Evolutionary conservation across 345 rosid species (phyloP).

Genomic region (Syzygium jambos): DNA sequence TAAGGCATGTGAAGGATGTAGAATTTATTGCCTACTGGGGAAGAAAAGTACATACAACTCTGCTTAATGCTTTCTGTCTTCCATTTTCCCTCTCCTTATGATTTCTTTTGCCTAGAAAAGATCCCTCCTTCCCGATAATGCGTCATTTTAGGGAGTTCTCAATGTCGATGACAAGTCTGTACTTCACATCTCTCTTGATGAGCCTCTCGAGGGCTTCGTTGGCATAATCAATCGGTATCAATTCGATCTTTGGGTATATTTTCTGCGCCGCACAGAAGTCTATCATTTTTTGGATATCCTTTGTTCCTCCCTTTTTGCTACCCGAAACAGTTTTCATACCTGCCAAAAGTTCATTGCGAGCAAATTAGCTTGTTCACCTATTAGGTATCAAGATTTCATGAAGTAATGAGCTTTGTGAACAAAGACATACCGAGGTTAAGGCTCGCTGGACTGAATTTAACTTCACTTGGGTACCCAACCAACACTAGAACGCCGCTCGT

Average conservation of each 20-base stretch:
- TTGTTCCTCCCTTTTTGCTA: conserved; percentile 67
- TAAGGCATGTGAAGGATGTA: background rate
- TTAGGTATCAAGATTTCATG: background rate
- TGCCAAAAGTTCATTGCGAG: background rate
- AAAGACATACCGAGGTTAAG: conserved; percentile 37
- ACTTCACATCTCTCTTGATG: conserved; percentile 63
- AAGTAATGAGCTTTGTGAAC: background rate
- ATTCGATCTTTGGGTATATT: conserved; percentile 64
- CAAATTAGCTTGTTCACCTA: background rate
- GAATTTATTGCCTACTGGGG: background rate
- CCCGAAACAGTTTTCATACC: conserved; percentile 64
- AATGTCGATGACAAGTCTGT: conserved; percentile 76
- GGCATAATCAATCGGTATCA: conserved; percentile 53
- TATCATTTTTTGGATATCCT: conserved; percentile 68
- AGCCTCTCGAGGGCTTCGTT: conserved; percentile 81
- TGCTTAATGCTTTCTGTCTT: background rate
- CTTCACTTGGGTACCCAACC: conserved; percentile 75
- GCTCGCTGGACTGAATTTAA: conserved; percentile 66
- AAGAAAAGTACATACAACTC: conserved; percentile 19
- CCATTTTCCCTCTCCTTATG: background rate
- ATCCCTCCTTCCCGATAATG: background rate
- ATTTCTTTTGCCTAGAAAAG: background rate
- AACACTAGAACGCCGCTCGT: conserved; percentile 48
- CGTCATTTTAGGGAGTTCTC: conserved; percentile 49
- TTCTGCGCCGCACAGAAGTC: conserved; percentile 65